Evolutionary conservation across 371 early-diverging fungal genomes (phyloP).

Genomic region (Nematocida displodere): DNA sequence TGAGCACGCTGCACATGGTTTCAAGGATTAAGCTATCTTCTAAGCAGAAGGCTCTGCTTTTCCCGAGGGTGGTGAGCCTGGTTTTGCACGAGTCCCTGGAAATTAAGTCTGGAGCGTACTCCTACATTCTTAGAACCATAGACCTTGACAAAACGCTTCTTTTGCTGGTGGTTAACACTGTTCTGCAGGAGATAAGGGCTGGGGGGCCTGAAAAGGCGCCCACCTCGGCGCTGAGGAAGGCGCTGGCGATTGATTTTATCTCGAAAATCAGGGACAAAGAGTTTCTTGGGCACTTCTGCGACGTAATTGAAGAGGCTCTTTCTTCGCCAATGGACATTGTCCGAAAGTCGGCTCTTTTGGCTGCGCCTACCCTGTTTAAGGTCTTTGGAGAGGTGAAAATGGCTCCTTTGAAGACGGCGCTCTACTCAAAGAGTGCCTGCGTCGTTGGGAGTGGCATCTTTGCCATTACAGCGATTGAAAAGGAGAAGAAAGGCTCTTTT

Average conservation of each 20-base stretch:
- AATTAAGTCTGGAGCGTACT: conserved; percentile 39
- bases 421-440: neutral
- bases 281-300: conserved; percentile 40
- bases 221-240: neutral
- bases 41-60: conserved; percentile 24
- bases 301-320: conserved; percentile 27
- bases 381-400: conserved; percentile 27
- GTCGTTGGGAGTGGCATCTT: conserved; percentile 9
- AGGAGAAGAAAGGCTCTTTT: conserved; percentile 2
- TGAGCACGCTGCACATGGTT: conserved; percentile 12
- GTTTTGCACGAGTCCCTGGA: conserved; percentile 10
- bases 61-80: conserved; percentile 34
- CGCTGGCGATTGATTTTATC: conserved; percentile 45
- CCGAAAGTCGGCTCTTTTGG: conserved; percentile 27
- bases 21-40: neutral
- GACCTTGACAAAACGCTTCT: conserved; percentile 18
- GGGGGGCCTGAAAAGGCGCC: neutral
- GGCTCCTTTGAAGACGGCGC: neutral
- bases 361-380: conserved; percentile 13
- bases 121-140: conserved; percentile 17
- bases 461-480: conserved; percentile 25
- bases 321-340: neutral
- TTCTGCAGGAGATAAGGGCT: conserved; percentile 30
- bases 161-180: conserved; percentile 45
- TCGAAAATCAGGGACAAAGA: conserved; percentile 33